Percentiles rank a stretch among this genome's conserved stretches.
Evolutionary conservation across 495 filamentous ascomycete species (phyloP).

Genomic region (Chaetomium fimeti): DNA sequence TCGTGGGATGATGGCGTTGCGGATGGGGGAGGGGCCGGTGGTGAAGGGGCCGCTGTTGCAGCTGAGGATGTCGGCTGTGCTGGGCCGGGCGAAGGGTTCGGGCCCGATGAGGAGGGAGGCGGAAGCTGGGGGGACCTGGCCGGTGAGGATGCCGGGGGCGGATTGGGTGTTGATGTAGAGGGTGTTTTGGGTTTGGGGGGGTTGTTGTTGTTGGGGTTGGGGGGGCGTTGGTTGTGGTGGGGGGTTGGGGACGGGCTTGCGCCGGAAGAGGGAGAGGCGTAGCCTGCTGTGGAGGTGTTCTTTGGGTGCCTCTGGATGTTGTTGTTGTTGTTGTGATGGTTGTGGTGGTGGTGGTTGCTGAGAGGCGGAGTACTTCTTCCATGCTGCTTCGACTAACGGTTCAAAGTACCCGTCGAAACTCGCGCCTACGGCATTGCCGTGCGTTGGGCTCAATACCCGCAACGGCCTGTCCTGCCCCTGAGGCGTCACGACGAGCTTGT

Average conservation of each 20-base stretch:
- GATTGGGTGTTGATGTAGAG: conserved; percentile 46
- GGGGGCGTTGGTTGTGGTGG: neutral
- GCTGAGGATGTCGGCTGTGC: conserved; percentile 65
- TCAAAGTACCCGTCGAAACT: conserved; percentile 65
- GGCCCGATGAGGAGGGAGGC: conserved; percentile 40
- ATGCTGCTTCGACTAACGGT: conserved; percentile 62
- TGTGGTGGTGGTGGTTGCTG: too few species aligned
- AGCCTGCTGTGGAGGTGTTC: neutral
- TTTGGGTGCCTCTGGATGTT: conserved; percentile 7
- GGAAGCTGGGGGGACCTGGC: conserved; percentile 23
- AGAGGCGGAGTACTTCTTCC: conserved; percentile 36
- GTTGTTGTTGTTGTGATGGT: conserved; percentile 9
- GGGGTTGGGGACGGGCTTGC: conserved; percentile 3
- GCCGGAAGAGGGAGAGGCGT: conserved; percentile 1
- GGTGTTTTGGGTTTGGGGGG: neutral
- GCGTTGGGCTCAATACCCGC: conserved; percentile 64
- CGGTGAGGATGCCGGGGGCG: conserved; percentile 33
- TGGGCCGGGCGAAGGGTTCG: conserved; percentile 57
- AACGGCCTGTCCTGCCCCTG: conserved; percentile 49
- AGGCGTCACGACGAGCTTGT: conserved; percentile 58
- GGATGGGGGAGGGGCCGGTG: conserved; percentile 51
- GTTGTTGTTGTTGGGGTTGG: neutral
- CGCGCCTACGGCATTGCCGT: conserved; percentile 56
- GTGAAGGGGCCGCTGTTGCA: conserved; percentile 71
- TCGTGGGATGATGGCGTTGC: conserved; percentile 62